phyloP scores from a whole-genome alignment of 1,284 basidiomycete genomes.

The Somion occarium region DNA sequence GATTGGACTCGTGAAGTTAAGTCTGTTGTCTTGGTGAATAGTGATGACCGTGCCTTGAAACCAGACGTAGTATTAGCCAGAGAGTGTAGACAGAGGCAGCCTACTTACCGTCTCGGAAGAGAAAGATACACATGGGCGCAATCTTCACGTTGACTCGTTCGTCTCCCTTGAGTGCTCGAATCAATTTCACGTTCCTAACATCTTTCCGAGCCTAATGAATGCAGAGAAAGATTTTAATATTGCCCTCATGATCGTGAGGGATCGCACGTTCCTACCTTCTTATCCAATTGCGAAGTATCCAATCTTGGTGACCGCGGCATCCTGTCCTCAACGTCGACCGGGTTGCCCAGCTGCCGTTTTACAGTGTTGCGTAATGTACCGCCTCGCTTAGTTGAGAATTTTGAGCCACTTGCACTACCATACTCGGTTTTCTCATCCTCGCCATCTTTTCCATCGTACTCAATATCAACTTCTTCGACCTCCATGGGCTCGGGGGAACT shows the following conservation, averaged over 20 bases:
- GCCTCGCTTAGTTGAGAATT: slow-evolving; percentile 20
- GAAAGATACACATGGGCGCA: slow-evolving; percentile 58
- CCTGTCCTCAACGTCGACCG: background rate
- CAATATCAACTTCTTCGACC: slow-evolving; percentile 20
- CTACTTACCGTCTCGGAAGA: slow-evolving; percentile 51
- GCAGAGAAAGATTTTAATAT: background rate
- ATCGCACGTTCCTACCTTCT: slow-evolving; percentile 8
- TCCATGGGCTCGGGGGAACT: slow-evolving; percentile 34
- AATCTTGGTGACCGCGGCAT: slow-evolving; percentile 4
- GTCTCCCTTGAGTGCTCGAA: slow-evolving; percentile 48
- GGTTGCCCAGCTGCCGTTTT: slow-evolving; percentile 9
- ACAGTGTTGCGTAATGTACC: slow-evolving; percentile 9
- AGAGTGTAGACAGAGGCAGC: background rate
- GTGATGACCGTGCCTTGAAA: slow-evolving; percentile 56
- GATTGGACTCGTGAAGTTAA: slow-evolving; percentile 53
- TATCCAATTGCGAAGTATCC: background rate
- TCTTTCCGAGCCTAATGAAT: slow-evolving; percentile 14
- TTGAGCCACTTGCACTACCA: slow-evolving; percentile 22
- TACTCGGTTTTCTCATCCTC: slow-evolving; percentile 27
- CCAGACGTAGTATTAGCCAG: background rate
- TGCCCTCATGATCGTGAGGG: background rate
- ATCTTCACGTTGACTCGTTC: slow-evolving; percentile 57
- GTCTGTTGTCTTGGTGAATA: slow-evolving; percentile 40
- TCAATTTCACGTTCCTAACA: slow-evolving; percentile 32
- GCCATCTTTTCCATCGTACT: slow-evolving; percentile 14